Evolutionary conservation across 495 filamentous ascomycete species (phyloP).

Genomic region (Aspergillus kassunensis): DNA sequence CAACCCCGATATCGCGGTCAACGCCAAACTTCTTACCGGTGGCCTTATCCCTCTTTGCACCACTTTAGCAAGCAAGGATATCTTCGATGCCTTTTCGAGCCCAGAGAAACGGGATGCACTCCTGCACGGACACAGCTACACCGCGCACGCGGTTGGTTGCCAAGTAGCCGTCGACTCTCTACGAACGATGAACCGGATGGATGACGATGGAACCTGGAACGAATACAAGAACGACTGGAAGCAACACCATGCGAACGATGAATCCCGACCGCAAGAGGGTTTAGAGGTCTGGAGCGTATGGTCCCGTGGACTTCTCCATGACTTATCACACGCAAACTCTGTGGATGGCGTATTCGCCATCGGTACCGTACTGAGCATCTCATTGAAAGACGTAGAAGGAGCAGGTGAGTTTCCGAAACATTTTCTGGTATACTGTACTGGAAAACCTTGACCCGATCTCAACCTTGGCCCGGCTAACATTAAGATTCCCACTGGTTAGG

Average conservation of each 20-base stretch:
- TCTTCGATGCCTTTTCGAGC: constrained; percentile 66
- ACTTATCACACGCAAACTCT: constrained; percentile 46
- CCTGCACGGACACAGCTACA: constrained; percentile 79
- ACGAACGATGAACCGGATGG: constrained; percentile 51
- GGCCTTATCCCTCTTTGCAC: constrained; percentile 70
- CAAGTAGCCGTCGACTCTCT: constrained; percentile 62
- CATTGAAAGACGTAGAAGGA: constrained; percentile 45
- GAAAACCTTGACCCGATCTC: neutral
- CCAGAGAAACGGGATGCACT: constrained; percentile 67
- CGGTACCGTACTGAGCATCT: constrained; percentile 66
- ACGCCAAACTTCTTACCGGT: constrained; percentile 76
- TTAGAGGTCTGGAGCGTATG: constrained; percentile 63
- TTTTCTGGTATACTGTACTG: neutral
- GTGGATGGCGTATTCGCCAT: constrained; percentile 66
- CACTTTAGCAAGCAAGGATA: constrained; percentile 64
- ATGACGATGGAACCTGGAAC: constrained; percentile 47
- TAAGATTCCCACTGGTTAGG: constrained; percentile 34
- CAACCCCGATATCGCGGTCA: constrained; percentile 65
- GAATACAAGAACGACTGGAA: constrained; percentile 44
- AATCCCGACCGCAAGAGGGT: neutral
- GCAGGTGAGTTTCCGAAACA: constrained; percentile 37
- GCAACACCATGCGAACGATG: neutral
- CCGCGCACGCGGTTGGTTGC: constrained; percentile 73
- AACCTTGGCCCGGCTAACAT: constrained; percentile 20
- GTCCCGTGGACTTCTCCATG: constrained; percentile 51